Evolutionary conservation across 345 rosid genomes (phyloP).

Genomic region (Turnera subulata): DNA sequence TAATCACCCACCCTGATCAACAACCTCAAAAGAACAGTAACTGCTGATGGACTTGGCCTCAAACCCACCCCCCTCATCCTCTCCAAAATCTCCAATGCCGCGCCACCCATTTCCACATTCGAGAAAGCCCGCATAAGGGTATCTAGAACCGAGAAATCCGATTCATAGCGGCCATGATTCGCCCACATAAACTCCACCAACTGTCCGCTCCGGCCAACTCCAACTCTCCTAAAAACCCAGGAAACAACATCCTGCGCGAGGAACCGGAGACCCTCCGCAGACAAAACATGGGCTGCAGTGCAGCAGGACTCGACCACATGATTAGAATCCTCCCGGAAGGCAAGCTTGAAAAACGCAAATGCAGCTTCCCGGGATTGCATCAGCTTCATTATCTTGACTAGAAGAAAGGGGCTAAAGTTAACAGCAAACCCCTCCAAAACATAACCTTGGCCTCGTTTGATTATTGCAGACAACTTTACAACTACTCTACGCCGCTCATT

Average conservation of each 20-base stretch:
- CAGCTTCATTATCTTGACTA: conserved; percentile 43
- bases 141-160: conserved; percentile 61
- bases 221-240: conserved; percentile 51
- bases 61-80: conserved; percentile 50
- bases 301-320: conserved; percentile 36
- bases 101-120: conserved; percentile 37
- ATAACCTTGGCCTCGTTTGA: conserved; percentile 34
- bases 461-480: conserved; percentile 43
- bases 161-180: conserved; percentile 42
- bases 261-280: conserved; percentile 30
- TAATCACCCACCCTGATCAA: conserved; percentile 58
- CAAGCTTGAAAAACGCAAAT: conserved; percentile 58
- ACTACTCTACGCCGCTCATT: conserved; percentile 48
- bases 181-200: conserved; percentile 62
- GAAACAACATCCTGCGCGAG: conserved; percentile 66
- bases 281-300: conserved; percentile 49
- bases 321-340: conserved; percentile 41
- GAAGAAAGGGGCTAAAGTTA: conserved; percentile 38
- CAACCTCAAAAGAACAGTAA: conserved; percentile 44
- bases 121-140: conserved; percentile 58
- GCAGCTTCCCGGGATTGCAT: conserved; percentile 45
- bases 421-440: conserved; percentile 31
- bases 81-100: conserved; percentile 39
- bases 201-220: conserved; percentile 36
- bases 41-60: conserved; percentile 54